Evolutionary conservation across 192 early-diverging fungal species (phyloP).

Genomic region (Haplosporangium gracile): DNA sequence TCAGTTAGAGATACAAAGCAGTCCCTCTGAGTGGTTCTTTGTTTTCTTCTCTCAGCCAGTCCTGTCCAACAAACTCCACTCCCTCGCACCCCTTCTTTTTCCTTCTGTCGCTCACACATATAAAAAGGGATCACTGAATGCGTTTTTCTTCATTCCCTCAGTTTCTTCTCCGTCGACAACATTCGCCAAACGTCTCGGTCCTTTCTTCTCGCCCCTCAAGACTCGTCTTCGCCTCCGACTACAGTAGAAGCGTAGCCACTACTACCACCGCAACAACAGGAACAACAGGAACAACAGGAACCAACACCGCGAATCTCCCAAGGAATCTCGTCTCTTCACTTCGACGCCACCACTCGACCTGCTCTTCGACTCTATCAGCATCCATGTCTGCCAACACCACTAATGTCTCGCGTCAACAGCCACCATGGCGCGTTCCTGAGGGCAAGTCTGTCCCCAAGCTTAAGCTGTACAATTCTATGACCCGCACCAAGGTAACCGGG

Average conservation of each 20-base stretch:
- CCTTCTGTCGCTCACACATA: neutral
- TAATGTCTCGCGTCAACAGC: conserved; percentile 65
- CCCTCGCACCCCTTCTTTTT: neutral
- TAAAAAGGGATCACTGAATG: conserved; percentile 8
- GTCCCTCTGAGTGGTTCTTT: neutral
- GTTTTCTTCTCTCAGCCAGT: neutral
- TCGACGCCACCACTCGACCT: conserved; percentile 18
- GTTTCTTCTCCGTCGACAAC: conserved; percentile 14
- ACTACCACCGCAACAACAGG: neutral
- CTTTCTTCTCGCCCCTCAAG: neutral
- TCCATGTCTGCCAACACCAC: conserved; percentile 12
- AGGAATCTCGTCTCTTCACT: neutral
- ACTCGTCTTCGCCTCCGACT: neutral
- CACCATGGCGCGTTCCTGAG: conserved; percentile 74
- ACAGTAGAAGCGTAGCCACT: neutral
- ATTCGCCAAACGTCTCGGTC: neutral
- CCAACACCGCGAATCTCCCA: neutral
- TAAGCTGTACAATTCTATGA: conserved; percentile 88
- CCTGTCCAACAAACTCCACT: neutral
- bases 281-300: neutral
- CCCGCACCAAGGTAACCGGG: conserved; percentile 78
- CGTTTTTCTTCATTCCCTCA: neutral
- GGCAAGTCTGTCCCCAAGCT: conserved; percentile 64
- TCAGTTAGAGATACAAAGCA: neutral
- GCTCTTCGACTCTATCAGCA: conserved; percentile 3